Conservation (phyloP, 2,329 filamentous ascomycete species). For the Penicillium polonicum region DNA sequence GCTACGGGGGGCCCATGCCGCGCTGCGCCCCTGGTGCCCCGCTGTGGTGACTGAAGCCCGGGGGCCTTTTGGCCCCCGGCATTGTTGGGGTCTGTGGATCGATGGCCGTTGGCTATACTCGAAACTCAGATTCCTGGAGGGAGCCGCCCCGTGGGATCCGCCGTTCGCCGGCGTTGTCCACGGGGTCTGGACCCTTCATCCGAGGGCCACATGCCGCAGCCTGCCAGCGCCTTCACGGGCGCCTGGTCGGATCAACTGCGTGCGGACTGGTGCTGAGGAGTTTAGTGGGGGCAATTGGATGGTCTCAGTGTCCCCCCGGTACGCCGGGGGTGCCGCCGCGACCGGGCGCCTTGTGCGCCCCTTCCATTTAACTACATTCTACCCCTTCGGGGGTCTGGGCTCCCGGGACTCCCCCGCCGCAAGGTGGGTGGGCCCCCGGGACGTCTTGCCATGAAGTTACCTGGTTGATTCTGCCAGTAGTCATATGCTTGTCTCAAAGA, state of each 20-base stretch:
- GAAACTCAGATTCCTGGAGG: slow-evolving; percentile 8
- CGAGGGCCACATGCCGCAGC: slow-evolving; percentile 5
- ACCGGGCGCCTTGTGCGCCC: no score
- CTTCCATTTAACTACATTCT: no score
- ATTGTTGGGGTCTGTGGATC: slow-evolving; percentile 1
- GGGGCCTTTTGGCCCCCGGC: neutral
- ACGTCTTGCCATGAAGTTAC: neutral
- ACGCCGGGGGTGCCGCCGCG: no score
- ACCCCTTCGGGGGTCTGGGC: neutral
- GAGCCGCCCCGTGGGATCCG: slow-evolving; percentile 6
- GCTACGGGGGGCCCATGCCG: no score
- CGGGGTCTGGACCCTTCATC: slow-evolving; percentile 5
- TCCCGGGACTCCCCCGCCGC: neutral
- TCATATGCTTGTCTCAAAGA: slow-evolving; percentile 2
- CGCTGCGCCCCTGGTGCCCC: no score
- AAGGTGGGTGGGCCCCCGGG: neutral
- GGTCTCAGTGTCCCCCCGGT: no score
- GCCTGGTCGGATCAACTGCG: neutral
- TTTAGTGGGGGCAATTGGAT: slow-evolving; percentile 5
- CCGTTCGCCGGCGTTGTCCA: slow-evolving; percentile 1
- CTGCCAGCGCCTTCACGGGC: neutral
- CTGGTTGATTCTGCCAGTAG: slow-evolving; percentile 5
- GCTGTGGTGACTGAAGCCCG: no score
- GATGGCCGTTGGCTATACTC: slow-evolving; percentile 4
- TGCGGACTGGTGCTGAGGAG: slow-evolving; percentile 7